These are phyloP conservation scores for Bisporella sp. DNA, from an alignment of 2,329 filamentous ascomycete species.

Conservation along the genomic window DNA sequence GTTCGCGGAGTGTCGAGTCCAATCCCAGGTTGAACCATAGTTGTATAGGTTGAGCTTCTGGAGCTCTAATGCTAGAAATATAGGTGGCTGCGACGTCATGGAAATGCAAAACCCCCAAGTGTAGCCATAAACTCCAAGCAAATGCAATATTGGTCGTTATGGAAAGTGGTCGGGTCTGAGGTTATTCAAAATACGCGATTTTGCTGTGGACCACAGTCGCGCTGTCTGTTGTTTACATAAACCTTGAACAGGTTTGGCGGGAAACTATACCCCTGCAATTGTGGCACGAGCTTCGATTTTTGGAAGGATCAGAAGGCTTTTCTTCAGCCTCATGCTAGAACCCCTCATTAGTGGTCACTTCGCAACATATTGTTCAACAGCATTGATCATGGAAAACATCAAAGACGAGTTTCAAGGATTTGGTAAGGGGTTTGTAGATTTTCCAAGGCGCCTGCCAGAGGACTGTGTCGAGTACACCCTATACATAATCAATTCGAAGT, in stretches of 20 bases:
- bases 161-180: neutral
- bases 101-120: conserved; percentile 15
- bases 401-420: conserved; percentile 59
- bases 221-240: no score
- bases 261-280: no score
- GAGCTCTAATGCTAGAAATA: conserved; percentile 14
- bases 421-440: conserved; percentile 48
- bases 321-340: no score
- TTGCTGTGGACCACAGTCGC: no score
- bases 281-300: no score
- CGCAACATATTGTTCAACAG: no score
- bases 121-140: conserved; percentile 24
- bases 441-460: conserved; percentile 65
- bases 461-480: conserved; percentile 83
- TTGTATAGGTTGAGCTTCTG: conserved; percentile 21
- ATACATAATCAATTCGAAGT: conserved; percentile 56
- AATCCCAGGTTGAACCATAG: conserved; percentile 59
- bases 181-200: no score
- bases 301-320: no score
- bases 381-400: conserved; percentile 25
- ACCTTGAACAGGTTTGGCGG: no score
- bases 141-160: conserved; percentile 14
- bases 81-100: conserved; percentile 13
- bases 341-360: no score
- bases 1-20: conserved; percentile 81